phyloP scores from a whole-genome alignment of 2,329 filamentous ascomycete species.

The Fonsecaea pugnacius region DNA sequence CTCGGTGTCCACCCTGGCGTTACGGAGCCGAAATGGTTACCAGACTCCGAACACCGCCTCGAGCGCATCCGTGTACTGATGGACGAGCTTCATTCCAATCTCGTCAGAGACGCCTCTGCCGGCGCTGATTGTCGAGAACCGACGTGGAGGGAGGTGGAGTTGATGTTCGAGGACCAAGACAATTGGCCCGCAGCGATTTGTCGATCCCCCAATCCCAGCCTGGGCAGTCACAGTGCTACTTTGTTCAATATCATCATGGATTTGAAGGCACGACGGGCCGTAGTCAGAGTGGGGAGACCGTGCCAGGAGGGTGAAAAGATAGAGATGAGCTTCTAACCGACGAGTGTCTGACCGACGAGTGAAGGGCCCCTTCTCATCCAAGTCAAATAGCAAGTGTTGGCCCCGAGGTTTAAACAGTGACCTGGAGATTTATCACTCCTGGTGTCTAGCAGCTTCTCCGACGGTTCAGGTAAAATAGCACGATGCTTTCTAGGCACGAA shows the following conservation, averaged over 20 bases:
- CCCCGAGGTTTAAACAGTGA: too few relatives aligned
- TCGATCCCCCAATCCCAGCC: slow-evolving; percentile 36
- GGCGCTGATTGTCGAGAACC: neutral
- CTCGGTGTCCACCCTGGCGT: slow-evolving; percentile 33
- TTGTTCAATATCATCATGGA: slow-evolving; percentile 47
- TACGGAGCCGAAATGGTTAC: slow-evolving; percentile 16
- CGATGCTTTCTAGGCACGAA: too few relatives aligned
- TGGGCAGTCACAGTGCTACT: slow-evolving; percentile 37
- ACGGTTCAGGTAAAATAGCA: too few relatives aligned
- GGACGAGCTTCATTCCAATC: slow-evolving; percentile 34
- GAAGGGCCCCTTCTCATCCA: too few relatives aligned
- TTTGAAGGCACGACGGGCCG: slow-evolving; percentile 38
- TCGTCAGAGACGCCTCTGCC: neutral
- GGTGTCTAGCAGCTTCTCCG: too few relatives aligned
- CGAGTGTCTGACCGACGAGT: too few relatives aligned
- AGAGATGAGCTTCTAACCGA: neutral
- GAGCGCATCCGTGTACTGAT: slow-evolving; percentile 38
- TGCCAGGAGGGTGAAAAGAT: slow-evolving; percentile 8
- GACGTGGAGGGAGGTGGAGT: slow-evolving; percentile 31
- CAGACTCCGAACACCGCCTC: slow-evolving; percentile 38
- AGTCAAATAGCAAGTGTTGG: too few relatives aligned
- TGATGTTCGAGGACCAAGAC: slow-evolving; percentile 45
- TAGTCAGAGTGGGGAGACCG: slow-evolving; percentile 41
- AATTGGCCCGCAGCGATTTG: slow-evolving; percentile 46
- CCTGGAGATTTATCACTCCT: too few relatives aligned